These are phyloP conservation scores for Acmispon strigosus DNA, from an alignment of 306 rosid species.

Conservation along the genomic window DNA sequence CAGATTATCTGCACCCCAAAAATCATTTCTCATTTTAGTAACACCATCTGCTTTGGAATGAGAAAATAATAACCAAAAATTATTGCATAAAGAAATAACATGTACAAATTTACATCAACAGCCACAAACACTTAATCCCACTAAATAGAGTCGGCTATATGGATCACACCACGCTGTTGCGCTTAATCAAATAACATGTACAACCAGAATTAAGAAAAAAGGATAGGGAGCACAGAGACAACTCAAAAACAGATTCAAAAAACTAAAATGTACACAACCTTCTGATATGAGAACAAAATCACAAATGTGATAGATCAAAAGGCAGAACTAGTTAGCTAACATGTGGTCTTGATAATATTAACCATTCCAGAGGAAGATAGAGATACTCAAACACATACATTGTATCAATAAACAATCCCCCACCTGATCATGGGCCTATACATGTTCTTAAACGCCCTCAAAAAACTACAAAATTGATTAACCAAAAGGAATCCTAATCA, in stretches of 20 bases:
- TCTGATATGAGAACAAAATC: neutral
- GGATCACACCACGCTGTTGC: too few relatives aligned
- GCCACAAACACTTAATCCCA: too few relatives aligned
- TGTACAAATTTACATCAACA: neutral
- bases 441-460: conserved; percentile 9
- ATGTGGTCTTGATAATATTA: conserved; percentile 18
- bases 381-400: conserved; percentile 12
- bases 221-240: neutral
- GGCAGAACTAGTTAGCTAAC: conserved; percentile 1
- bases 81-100: neutral
- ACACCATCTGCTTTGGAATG: neutral
- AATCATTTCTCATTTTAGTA: too few relatives aligned
- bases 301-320: neutral
- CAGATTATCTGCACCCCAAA: neutral
- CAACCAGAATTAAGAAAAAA: too few relatives aligned
- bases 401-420: conserved; percentile 1
- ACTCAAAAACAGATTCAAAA: neutral
- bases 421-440: neutral
- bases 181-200: neutral
- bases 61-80: neutral
- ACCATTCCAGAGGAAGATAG: conserved; percentile 6
- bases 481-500: neutral
- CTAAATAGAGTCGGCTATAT: too few relatives aligned
- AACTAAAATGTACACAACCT: neutral
- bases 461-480: conserved; percentile 20